These are phyloP conservation scores for Pisolithus sp. DNA, from an alignment of 768 basidiomycete genomes.

Conservation along the genomic window DNA sequence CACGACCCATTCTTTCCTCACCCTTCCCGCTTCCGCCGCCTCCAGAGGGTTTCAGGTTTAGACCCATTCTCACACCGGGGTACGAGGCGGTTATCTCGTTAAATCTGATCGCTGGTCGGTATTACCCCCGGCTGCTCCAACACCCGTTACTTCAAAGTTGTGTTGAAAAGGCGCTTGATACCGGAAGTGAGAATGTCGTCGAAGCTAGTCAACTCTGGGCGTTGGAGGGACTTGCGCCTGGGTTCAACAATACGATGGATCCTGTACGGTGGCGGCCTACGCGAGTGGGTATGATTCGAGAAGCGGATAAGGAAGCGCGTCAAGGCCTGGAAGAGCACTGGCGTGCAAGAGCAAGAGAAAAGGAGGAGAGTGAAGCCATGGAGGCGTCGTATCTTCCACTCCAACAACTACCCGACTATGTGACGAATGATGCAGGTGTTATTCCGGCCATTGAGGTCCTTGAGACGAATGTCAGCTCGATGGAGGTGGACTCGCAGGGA, in stretches of 20 bases:
- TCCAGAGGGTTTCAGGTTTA: slow-evolving; percentile 64
- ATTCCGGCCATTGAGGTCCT: neutral
- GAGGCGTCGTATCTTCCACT: slow-evolving; percentile 12
- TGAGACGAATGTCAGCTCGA: slow-evolving; percentile 7
- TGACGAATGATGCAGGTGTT: neutral
- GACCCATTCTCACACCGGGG: slow-evolving; percentile 54
- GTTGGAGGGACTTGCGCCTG: slow-evolving; percentile 63
- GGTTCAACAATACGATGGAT: slow-evolving; percentile 64
- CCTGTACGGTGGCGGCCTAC: slow-evolving; percentile 50
- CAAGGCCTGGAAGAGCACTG: slow-evolving; percentile 37
- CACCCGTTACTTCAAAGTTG: slow-evolving; percentile 51
- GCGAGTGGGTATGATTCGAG: slow-evolving; percentile 53
- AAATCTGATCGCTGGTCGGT: slow-evolving; percentile 69
- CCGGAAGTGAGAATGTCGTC: slow-evolving; percentile 31
- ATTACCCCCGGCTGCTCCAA: slow-evolving; percentile 65
- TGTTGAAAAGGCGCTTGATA: slow-evolving; percentile 35
- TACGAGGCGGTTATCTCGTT: slow-evolving; percentile 64
- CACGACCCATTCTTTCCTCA: slow-evolving; percentile 28
- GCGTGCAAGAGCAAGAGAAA: slow-evolving; percentile 25
- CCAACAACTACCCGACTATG: slow-evolving; percentile 6
- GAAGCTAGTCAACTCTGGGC: slow-evolving; percentile 56
- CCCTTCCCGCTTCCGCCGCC: slow-evolving; percentile 50
- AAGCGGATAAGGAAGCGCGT: slow-evolving; percentile 48
- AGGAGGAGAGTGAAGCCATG: slow-evolving; percentile 16
- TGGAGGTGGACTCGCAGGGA: slow-evolving; percentile 14